Base-by-base conservation (phyloP, 192 early-diverging fungal genomes). In the Chytriomyces sp. region DNA sequence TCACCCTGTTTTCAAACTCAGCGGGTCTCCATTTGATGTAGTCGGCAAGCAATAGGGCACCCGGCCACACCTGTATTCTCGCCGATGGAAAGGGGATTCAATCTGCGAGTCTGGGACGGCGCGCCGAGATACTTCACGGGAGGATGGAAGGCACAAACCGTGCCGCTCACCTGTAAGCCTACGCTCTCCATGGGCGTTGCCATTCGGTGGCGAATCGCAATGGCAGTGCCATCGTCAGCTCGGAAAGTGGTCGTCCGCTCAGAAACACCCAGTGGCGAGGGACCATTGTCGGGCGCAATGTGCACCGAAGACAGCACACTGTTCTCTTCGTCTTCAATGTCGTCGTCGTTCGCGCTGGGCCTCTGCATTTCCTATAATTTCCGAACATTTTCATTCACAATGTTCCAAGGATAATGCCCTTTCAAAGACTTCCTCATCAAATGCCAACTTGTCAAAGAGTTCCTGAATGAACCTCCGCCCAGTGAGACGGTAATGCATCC, bases 401-500 rank as follows among this genome's bases (percentile, higher is more conserved):
- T n/a, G n/a, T n/a, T n/a, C n/a, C n/a, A n/a, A n/a, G n/a, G n/a
- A n/a, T n/a, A 61, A 37, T 33, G 59, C 30, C n/a, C 12, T 6
- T 7, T 68, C 66, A 36, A 68, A 28, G 8, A 34, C 52, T 38
- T 58, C 75, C 34, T 85, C 77, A 2, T 62, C 59, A 3, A 86
- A 88, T 17, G 83, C 82, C 8, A 90, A 79, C 52, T 89, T 74
- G 54, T 93, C 90, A 84, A 94, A 94, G 5, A 92, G 75, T 4
- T 93, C 92, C 37, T 89, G 72, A 22, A 94, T 81, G 58, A 89
- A 91, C 32, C 89, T 78, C 39, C 93, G 84, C 17, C 89, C 86
- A 0, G 89, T 85, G 4, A 94, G 78, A 19, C 91, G 76, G 73
- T 86, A 93, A 39, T 93, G 90, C 69, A 92, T 92, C 22, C 82